Conservation (phyloP, 2,329 filamentous ascomycete genomes). For the Corinectria fuckeliana region DNA sequence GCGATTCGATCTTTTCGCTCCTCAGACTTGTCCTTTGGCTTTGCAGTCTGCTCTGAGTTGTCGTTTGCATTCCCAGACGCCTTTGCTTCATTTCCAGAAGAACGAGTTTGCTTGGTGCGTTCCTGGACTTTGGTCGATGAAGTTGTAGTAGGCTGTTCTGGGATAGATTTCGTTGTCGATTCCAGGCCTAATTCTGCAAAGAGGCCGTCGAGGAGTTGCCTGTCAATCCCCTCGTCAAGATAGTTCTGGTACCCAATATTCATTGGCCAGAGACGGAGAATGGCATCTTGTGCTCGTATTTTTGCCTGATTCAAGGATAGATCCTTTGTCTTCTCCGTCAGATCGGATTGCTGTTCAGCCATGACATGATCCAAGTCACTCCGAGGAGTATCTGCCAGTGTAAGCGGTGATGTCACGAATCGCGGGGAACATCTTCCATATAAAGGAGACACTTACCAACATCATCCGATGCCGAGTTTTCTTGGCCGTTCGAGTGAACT, state of each 20-base stretch:
- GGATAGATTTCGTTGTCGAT: slow-evolving; percentile 28
- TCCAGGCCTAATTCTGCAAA: slow-evolving; percentile 73
- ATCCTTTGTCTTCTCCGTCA: background rate
- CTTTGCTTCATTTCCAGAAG: background rate
- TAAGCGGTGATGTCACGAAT: slow-evolving; percentile 10
- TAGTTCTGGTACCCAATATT: slow-evolving; percentile 78
- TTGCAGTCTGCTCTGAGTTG: slow-evolving; percentile 49
- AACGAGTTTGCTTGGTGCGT: background rate
- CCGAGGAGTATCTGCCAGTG: slow-evolving; percentile 19
- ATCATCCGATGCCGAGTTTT: slow-evolving; percentile 16
- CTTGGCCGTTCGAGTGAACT: slow-evolving; percentile 39
- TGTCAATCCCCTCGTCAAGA: slow-evolving; percentile 74
- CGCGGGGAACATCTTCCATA: background rate
- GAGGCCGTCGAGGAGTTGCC: slow-evolving; percentile 64
- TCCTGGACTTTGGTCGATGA: background rate
- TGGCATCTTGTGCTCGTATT: slow-evolving; percentile 69
- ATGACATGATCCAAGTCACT: no score
- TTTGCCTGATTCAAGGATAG: slow-evolving; percentile 48
- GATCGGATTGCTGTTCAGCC: no score
- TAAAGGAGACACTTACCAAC: slow-evolving; percentile 6
- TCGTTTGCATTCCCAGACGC: background rate
- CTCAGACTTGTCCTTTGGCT: slow-evolving; percentile 57
- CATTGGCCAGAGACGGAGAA: slow-evolving; percentile 67
- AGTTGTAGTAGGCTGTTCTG: background rate
- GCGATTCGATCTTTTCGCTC: slow-evolving; percentile 80